These are phyloP conservation scores for Penicillium sp. DNA, from an alignment of 2,329 filamentous ascomycete genomes.

Conservation along the genomic window DNA sequence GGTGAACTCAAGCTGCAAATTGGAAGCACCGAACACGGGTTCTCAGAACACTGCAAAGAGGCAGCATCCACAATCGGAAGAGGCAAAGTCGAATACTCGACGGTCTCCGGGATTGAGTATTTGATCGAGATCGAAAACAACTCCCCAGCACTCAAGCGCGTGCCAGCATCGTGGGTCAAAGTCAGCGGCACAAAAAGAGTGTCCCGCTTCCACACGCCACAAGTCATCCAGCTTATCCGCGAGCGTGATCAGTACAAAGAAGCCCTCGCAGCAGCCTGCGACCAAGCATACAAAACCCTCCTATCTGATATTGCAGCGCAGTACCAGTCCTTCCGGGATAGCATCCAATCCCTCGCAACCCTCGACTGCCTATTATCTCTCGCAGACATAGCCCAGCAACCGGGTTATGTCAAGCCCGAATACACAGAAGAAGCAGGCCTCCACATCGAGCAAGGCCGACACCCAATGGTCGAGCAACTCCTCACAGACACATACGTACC, in stretches of 20 bases:
- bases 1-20: conserved; percentile 87
- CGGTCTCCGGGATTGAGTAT: conserved; percentile 87
- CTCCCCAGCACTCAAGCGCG: conserved; percentile 68
- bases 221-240: conserved; percentile 75
- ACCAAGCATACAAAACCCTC: conserved; percentile 72
- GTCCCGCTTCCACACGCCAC: conserved; percentile 90
- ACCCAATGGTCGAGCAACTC: conserved; percentile 93
- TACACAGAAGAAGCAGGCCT: conserved; percentile 66
- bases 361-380: conserved; percentile 89
- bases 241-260: conserved; percentile 96
- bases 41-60: conserved; percentile 70
- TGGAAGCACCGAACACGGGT: conserved; percentile 83
- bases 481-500: conserved; percentile 85
- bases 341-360: conserved; percentile 77
- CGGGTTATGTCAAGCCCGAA: conserved; percentile 80
- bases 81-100: conserved; percentile 73
- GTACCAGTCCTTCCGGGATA: conserved; percentile 87
- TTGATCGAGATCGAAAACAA: conserved; percentile 85
- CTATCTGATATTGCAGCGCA: conserved; percentile 72
- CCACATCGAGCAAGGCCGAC: conserved; percentile 70
- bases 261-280: conserved; percentile 85
- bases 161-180: conserved; percentile 93
- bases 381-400: conserved; percentile 76
- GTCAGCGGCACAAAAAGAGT: conserved; percentile 91
- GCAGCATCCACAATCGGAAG: conserved; percentile 72